Conservation (phyloP, 805 yeast genomes). For the Candida adriatica region DNA sequence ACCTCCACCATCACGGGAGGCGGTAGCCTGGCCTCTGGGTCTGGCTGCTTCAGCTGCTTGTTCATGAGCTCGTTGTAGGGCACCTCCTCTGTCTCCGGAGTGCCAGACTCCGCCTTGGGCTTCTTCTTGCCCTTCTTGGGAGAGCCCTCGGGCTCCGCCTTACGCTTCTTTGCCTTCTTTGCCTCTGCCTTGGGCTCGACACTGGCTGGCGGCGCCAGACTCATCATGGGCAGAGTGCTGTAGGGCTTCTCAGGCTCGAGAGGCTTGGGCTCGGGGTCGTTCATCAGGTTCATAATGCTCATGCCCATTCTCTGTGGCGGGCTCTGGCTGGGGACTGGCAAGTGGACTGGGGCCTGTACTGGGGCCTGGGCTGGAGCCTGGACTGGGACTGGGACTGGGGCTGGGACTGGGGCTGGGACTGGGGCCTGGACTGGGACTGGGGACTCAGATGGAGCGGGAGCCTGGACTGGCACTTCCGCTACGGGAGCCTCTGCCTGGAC, state of each 20-base stretch:
- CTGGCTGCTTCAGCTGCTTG: constrained; percentile 15
- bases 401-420: constrained; percentile 1
- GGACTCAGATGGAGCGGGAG: background rate
- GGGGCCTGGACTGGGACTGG: constrained; percentile 1
- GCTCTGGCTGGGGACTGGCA: background rate
- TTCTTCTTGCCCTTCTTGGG: constrained; percentile 7
- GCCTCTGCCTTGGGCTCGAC: constrained; percentile 1
- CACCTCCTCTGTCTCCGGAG: constrained; percentile 3
- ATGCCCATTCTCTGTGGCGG: background rate
- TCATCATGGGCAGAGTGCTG: too few species aligned
- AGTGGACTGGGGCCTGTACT: background rate
- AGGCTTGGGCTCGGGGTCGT: background rate
- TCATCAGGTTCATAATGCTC: constrained; percentile 2
- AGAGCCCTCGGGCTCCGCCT: constrained; percentile 6
- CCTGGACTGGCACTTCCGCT: background rate
- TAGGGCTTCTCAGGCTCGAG: too few species aligned
- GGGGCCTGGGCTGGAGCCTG: constrained; percentile 1
- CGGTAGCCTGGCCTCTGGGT: constrained; percentile 14
- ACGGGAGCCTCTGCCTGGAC: background rate
- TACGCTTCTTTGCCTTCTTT: constrained; percentile 4
- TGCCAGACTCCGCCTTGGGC: background rate
- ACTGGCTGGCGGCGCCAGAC: too few species aligned
- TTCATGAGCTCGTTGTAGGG: constrained; percentile 17
- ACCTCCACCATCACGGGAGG: constrained; percentile 11
- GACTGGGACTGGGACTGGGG: background rate